Evolutionary conservation across 345 rosid species (phyloP).

Genomic region (Raphanus raphanistrum): DNA sequence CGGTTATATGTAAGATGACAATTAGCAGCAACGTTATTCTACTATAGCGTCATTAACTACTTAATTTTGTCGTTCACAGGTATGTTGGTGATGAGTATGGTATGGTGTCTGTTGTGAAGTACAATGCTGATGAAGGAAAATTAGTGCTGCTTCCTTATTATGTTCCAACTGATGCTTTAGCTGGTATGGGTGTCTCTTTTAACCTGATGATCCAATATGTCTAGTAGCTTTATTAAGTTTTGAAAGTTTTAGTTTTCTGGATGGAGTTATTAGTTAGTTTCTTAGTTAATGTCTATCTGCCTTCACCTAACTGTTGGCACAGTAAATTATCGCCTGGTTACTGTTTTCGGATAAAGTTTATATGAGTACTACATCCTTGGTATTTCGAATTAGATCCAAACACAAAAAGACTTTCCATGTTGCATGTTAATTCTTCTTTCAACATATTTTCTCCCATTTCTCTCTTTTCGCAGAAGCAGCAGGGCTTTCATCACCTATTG

Average conservation of each 20-base stretch:
- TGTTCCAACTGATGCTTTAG: conserved; percentile 61
- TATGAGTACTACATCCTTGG: conserved; percentile 10
- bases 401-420: conserved; percentile 9
- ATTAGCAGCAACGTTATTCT: conserved; percentile 1
- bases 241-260: conserved; percentile 1
- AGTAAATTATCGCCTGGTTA: conserved; percentile 12
- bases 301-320: conserved; percentile 21
- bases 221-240: conserved; percentile 2
- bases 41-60: conserved; percentile 10
- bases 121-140: conserved; percentile 51
- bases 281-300: conserved; percentile 9
- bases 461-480: conserved; percentile 60
- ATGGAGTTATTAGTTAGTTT: conserved; percentile 15
- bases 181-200: conserved; percentile 50
- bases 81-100: conserved; percentile 85
- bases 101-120: conserved; percentile 63
- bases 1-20: conserved; percentile 54
- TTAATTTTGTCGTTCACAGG: conserved; percentile 44
- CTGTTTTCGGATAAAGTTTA: neutral
- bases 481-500: conserved; percentile 56
- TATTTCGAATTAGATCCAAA: conserved; percentile 17
- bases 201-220: conserved; percentile 13
- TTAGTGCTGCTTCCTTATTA: conserved; percentile 61
- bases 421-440: conserved; percentile 23
- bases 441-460: conserved; percentile 16